A percentile compares a stretch with the other conserved stretches of the same genome.
phyloP scores from a whole-genome alignment of 106 monocot species.

The Xerophyta viscosa region DNA sequence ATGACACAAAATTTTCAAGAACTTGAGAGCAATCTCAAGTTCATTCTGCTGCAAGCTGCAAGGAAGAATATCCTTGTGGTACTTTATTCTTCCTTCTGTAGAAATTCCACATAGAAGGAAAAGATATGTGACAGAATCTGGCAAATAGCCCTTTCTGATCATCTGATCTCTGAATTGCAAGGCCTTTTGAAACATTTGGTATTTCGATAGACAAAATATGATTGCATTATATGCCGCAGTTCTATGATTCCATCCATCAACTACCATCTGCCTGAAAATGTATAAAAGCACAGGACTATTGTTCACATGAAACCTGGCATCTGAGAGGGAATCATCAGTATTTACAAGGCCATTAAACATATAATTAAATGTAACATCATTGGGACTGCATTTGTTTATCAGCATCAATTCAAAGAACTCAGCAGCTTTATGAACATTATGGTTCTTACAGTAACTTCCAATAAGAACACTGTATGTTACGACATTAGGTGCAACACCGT shows the following conservation, averaged over 20 bases:
- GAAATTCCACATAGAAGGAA: constrained; percentile 70
- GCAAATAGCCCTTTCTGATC: constrained; percentile 34
- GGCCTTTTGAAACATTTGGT: constrained; percentile 61
- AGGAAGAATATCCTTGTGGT: constrained; percentile 45
- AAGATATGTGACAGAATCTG: constrained; percentile 48
- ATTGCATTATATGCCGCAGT: constrained; percentile 69
- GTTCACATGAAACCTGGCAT: constrained; percentile 5
- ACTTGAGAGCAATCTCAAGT: constrained; percentile 37
- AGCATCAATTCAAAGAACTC: constrained; percentile 70
- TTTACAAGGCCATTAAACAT: constrained; percentile 57
- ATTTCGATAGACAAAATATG: constrained; percentile 69
- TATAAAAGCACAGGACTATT: constrained; percentile 22
- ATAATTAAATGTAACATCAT: constrained; percentile 68
- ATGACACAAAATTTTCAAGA: constrained; percentile 30
- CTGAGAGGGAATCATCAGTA: constrained; percentile 2
- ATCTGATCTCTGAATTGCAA: constrained; percentile 67
- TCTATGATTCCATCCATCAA: constrained; percentile 53
- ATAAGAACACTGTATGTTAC: constrained; percentile 72
- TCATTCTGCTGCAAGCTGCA: constrained; percentile 42
- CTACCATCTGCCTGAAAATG: constrained; percentile 45
- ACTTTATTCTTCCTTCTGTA: constrained; percentile 40
- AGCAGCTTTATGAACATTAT: constrained; percentile 24
- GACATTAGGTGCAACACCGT: constrained; percentile 65
- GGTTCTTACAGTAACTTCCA: constrained; percentile 43
- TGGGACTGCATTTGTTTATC: constrained; percentile 46